Evolutionary conservation across 192 early-diverging fungal species (phyloP).

Genomic region (Backusella australiensis): DNA sequence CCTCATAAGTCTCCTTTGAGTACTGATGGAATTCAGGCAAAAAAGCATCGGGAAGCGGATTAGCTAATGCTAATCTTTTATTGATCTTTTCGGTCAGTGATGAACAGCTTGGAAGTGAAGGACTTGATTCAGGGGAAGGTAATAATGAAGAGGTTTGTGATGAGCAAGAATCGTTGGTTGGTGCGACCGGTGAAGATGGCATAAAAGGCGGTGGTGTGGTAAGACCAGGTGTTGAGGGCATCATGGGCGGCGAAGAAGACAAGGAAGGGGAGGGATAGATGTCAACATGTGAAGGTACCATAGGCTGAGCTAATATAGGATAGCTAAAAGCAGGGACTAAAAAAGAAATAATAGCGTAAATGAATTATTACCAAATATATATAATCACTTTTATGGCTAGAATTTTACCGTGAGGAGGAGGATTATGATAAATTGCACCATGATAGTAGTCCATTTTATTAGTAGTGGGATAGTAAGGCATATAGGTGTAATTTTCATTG

Average conservation of each 20-base stretch:
- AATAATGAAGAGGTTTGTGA: not conserved
- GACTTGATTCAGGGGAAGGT: not conserved
- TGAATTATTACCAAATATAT: not conserved
- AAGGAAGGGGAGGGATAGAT: not conserved
- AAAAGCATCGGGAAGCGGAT: slow-evolving; percentile 28
- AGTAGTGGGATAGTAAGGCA: not conserved
- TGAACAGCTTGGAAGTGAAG: not conserved
- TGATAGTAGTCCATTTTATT: not conserved
- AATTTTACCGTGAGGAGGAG: not conserved
- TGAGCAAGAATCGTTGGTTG: not conserved
- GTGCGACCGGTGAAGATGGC: not conserved
- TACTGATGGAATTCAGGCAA: slow-evolving; percentile 38
- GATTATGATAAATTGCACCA: not conserved
- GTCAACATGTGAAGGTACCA: slow-evolving; percentile 9
- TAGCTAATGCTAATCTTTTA: slow-evolving; percentile 19
- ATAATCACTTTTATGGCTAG: not conserved
- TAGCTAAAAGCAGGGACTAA: not conserved
- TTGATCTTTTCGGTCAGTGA: slow-evolving; percentile 24
- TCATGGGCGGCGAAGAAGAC: not conserved
- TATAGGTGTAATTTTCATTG: not conserved
- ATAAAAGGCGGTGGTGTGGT: not conserved
- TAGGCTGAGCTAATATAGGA: not conserved
- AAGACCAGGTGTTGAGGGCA: slow-evolving; percentile 8
- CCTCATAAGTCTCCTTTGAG: slow-evolving; percentile 36
- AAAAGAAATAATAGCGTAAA: not conserved